phyloP scores from a whole-genome alignment of 2,329 filamentous ascomycete species.

The Rhinocladiella mackenziei region DNA sequence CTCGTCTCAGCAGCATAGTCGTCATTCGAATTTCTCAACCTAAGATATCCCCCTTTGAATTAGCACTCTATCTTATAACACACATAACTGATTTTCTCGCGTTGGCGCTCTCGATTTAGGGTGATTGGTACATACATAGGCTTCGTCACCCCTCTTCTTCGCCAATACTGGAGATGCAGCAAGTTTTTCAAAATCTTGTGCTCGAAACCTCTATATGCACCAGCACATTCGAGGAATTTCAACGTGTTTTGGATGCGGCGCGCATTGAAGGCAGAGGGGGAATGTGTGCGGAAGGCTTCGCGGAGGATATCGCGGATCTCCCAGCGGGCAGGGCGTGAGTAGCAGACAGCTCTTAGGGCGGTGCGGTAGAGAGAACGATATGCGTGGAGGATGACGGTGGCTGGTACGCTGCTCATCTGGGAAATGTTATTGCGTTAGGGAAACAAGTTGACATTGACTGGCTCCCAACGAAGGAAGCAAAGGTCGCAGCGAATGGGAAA shows the following conservation, averaged over 20 bases:
- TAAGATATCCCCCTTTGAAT: background rate
- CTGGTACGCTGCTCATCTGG: no score
- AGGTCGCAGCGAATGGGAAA: background rate
- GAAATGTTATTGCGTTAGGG: no score
- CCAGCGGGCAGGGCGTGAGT: conserved; percentile 55
- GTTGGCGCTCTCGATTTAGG: no score
- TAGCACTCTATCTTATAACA: background rate
- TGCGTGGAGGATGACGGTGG: conserved; percentile 46
- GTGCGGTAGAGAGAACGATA: conserved; percentile 57
- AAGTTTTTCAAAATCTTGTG: conserved; percentile 48
- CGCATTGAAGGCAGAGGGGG: conserved; percentile 37
- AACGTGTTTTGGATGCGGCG: conserved; percentile 44
- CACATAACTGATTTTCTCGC: no score
- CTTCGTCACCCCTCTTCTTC: conserved; percentile 34
- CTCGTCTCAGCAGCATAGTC: conserved; percentile 32
- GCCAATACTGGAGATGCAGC: conserved; percentile 43
- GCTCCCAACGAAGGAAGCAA: background rate
- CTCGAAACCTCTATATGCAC: conserved; percentile 40
- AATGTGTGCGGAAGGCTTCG: conserved; percentile 40
- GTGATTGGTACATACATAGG: conserved; percentile 31
- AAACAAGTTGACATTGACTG: background rate
- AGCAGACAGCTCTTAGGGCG: conserved; percentile 53
- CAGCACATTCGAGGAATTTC: conserved; percentile 43
- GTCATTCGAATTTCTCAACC: conserved; percentile 23
- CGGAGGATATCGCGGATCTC: conserved; percentile 47